Conservation (phyloP, 352 stramenopile species). For the Pythium dissimile region DNA sequence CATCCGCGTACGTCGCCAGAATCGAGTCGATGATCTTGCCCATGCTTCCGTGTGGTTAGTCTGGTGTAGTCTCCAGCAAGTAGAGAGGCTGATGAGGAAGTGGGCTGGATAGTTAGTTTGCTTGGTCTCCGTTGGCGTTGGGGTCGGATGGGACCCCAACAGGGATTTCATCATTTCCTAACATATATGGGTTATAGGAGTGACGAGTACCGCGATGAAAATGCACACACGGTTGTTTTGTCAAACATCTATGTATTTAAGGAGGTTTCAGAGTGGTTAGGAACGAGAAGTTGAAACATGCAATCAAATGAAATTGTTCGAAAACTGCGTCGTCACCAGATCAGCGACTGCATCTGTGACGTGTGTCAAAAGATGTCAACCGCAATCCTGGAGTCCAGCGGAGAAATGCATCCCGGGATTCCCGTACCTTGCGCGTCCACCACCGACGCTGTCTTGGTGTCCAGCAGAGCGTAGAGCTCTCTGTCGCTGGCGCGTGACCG, state of each 20-base stretch:
- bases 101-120: too few species aligned
- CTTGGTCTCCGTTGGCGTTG: too few species aligned
- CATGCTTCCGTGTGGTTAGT: too few species aligned
- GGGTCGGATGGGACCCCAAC: too few species aligned
- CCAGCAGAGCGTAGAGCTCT: conserved; percentile 59
- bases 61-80: too few species aligned
- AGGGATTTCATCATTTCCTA: neutral
- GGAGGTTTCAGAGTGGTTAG: conserved; percentile 10
- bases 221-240: conserved; percentile 1
- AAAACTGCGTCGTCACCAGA: conserved; percentile 51
- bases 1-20: conserved; percentile 43
- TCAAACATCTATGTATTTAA: conserved; percentile 6
- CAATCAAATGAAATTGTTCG: conserved; percentile 52
- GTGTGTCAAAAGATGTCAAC: neutral
- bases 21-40: conserved; percentile 84
- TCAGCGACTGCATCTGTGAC: conserved; percentile 42
- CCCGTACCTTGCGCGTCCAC: conserved; percentile 47
- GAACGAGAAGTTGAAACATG: neutral
- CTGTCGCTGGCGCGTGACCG: conserved; percentile 40
- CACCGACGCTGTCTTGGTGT: conserved; percentile 57
- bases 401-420: too few species aligned
- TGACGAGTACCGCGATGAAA: neutral
- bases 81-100: too few species aligned
- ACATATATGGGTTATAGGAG: neutral
- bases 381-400: too few species aligned